Evolutionary conservation across 805 yeast species (phyloP).

Genomic region (Tetrapisispora fleetii): DNA sequence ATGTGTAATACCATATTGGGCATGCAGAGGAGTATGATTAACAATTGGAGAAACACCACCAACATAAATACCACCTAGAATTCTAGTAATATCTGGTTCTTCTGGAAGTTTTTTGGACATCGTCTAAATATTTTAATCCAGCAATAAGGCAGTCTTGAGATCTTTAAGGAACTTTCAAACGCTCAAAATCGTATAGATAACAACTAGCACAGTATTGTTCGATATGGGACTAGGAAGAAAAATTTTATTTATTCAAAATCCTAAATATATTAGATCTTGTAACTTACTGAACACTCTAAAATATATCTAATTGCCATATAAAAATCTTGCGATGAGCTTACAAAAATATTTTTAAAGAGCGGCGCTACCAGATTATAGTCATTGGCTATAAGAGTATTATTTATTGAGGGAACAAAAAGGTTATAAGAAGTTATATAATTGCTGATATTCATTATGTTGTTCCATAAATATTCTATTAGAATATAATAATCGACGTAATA

Average conservation of each 20-base stretch:
- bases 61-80: constrained; percentile 72
- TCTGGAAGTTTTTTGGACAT: background rate
- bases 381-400: background rate
- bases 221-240: too few species aligned
- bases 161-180: too few species aligned
- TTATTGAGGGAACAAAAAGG: background rate
- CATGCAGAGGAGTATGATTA: constrained; percentile 40
- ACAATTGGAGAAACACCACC: constrained; percentile 64
- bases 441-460: background rate
- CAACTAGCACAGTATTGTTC: too few species aligned
- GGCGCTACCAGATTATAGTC: background rate
- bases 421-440: background rate
- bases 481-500: too few species aligned
- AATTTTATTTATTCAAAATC: too few species aligned
- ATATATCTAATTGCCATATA: background rate
- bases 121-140: too few species aligned
- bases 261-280: background rate
- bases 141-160: too few species aligned
- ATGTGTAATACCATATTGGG: constrained; percentile 51
- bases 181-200: too few species aligned
- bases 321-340: constrained; percentile 2
- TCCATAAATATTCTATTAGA: too few species aligned
- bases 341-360: background rate
- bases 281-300: too few species aligned
- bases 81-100: constrained; percentile 34